A percentile compares a stretch with the other conserved stretches of the same genome.
phyloP scores from a whole-genome alignment of 495 filamentous ascomycete genomes.

The Podospora comata region DNA sequence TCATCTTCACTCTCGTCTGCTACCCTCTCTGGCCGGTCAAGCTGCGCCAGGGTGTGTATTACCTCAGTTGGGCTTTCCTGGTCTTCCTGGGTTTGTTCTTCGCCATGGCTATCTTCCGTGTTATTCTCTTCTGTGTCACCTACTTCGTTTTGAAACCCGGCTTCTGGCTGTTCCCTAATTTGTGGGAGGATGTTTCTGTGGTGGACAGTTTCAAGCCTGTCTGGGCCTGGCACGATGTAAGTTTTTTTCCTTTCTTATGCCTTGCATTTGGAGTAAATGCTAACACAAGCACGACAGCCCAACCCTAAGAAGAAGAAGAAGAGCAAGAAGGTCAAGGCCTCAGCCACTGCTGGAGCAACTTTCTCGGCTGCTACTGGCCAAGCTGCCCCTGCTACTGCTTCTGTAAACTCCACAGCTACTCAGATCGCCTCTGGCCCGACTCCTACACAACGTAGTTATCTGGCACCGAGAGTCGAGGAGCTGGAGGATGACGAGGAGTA shows the following conservation, averaged over 20 bases:
- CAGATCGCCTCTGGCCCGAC: constrained; percentile 46
- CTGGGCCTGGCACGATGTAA: constrained; percentile 98
- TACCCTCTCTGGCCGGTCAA: constrained; percentile 96
- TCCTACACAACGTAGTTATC: constrained; percentile 43
- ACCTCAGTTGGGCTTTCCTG: constrained; percentile 91
- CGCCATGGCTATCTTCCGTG: constrained; percentile 91
- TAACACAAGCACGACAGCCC: constrained; percentile 18
- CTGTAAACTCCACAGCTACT: constrained; percentile 55
- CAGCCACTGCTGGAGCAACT: constrained; percentile 40
- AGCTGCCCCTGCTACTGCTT: constrained; percentile 54
- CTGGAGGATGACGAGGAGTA: constrained; percentile 52
- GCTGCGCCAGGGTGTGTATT: constrained; percentile 92
- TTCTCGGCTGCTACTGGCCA: constrained; percentile 51
- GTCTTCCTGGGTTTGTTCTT: constrained; percentile 93
- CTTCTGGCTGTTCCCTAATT: constrained; percentile 95
- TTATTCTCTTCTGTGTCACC: constrained; percentile 92
- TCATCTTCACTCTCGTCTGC: constrained; percentile 83
- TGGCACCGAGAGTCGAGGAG: constrained; percentile 64
- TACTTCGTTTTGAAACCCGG: constrained; percentile 82
- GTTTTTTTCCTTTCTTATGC: constrained; percentile 23
- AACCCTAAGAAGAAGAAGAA: constrained; percentile 61
- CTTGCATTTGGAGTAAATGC: not conserved
- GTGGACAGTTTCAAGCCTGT: constrained; percentile 94
- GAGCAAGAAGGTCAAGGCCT: constrained; percentile 43
- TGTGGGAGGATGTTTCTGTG: constrained; percentile 98